Percentiles rank a stretch among this genome's conserved stretches.
These are phyloP conservation scores for Neopestalotiopsis sp. DNA, from an alignment of 2,329 filamentous ascomycete genomes.

Conservation along the genomic window DNA sequence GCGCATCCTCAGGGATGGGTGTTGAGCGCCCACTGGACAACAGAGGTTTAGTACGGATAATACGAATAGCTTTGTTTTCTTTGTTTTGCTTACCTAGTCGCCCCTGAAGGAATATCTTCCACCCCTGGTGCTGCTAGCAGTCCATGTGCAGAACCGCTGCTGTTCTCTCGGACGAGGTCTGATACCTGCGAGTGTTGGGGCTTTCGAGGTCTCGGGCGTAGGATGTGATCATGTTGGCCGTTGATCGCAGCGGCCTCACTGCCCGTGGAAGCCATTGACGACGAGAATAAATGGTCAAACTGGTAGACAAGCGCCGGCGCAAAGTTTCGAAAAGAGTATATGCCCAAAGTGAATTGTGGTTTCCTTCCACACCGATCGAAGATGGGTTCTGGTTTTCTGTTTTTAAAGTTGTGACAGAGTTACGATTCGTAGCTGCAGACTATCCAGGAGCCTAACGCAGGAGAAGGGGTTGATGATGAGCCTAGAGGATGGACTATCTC, in stretches of 20 bases:
- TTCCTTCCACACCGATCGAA: not conserved
- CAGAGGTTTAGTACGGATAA: slow-evolving; percentile 9
- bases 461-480: not conserved
- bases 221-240: slow-evolving; percentile 45
- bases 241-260: slow-evolving; percentile 22
- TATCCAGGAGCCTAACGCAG: not conserved
- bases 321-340: not conserved
- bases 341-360: not conserved
- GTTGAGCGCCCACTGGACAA: slow-evolving; percentile 77
- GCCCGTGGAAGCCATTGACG: slow-evolving; percentile 21
- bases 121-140: not conserved
- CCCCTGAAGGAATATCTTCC: not conserved
- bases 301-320: not conserved
- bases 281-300: not conserved
- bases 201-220: slow-evolving; percentile 57
- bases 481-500: not conserved
- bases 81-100: slow-evolving; percentile 1
- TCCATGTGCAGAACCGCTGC: slow-evolving; percentile 42
- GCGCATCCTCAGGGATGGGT: slow-evolving; percentile 85
- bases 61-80: slow-evolving; percentile 19
- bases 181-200: slow-evolving; percentile 53
- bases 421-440: not conserved
- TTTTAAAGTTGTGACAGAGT: slow-evolving; percentile 7
- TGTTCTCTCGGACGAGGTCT: slow-evolving; percentile 47
- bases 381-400: not conserved